Evolutionary conservation across 345 rosid species (phyloP).

Genomic region (Excoecaria agallocha): DNA sequence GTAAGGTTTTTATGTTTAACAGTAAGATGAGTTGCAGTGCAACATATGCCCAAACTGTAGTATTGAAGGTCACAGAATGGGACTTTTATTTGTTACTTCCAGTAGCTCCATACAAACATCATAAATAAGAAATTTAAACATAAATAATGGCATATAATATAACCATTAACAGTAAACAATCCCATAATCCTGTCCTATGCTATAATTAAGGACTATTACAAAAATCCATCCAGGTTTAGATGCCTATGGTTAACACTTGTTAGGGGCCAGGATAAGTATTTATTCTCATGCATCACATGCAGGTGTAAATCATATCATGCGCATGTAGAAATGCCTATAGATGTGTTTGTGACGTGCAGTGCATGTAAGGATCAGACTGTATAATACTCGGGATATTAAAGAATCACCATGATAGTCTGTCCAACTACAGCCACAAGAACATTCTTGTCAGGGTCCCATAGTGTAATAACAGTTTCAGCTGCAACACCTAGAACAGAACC

Average conservation of each 20-base stretch:
- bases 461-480: slow-evolving; percentile 78
- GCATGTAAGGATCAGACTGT: not conserved
- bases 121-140: not conserved
- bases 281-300: not conserved
- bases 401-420: slow-evolving; percentile 54
- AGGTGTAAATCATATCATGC: not conserved
- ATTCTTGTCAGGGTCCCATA: slow-evolving; percentile 86
- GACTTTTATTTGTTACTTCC: not conserved
- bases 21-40: not conserved
- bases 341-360: not conserved
- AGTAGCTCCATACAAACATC: not conserved
- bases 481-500: slow-evolving; percentile 98
- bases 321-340: not conserved
- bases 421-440: slow-evolving; percentile 79
- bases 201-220: not conserved
- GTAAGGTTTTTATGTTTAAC: not conserved
- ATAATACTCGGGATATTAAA: not conserved
- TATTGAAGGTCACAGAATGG: not conserved
- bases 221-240: not conserved
- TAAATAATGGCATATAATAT: not conserved
- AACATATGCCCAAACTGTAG: not conserved
- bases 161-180: not conserved
- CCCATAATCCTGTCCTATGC: not conserved
- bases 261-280: not conserved
- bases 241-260: not conserved